Evolutionary conservation across 306 rosid species (phyloP), one percentile per base, ranked within the genome.

Genomic region (Hippophae gyantsensis): DNA sequence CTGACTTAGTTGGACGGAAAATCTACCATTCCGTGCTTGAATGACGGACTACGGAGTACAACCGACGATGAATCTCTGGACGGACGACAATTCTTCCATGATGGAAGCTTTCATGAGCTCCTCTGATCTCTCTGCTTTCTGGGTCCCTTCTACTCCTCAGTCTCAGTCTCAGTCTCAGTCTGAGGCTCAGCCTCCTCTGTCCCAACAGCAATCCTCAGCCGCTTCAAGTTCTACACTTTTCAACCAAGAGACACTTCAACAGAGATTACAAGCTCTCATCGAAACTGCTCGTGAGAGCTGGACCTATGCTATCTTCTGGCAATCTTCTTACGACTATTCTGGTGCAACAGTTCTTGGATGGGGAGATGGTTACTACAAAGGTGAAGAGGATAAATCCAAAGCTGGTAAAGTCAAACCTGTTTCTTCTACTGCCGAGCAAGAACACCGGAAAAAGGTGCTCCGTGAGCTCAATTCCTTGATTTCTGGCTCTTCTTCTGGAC

Each of bases 251-350:
- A 82, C 95, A 1, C 93, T 92, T 13, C 94, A 85, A 69, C 99
- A 88, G 42, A 83, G 96, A 0, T 93, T 92, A 40, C 98, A 85
- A 55, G 79, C 93, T 0, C 48, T 92, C 13, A 92, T 92, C 32
- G 96, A 92, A 4, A 87, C 84, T 1, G 73, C 95, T 3, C 64
- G 77, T 0, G 89, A 90, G 78, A 68, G 42, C 67, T 92, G 96
- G 96, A 87, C 95, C 47, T 92, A 92, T 65, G 96, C 98, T 6
- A 92, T 92, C 52, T 92, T 92, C 81, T 90, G 99, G 99, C 99
- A 92, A 69, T 76, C 86, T 1, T 83, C 96, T 0, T 84, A 81
- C 25, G 93, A 92, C 46, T 66, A 58, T 58, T 52, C 90, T 9
- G 82, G 85, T 23, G 48, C 66, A 11, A 47, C 87, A 0, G 76